Evolutionary conservation across 768 basidiomycete species (phyloP), one percentile per base, ranked within the genome.

Genomic region (Neoboletus brunneissimus): DNA sequence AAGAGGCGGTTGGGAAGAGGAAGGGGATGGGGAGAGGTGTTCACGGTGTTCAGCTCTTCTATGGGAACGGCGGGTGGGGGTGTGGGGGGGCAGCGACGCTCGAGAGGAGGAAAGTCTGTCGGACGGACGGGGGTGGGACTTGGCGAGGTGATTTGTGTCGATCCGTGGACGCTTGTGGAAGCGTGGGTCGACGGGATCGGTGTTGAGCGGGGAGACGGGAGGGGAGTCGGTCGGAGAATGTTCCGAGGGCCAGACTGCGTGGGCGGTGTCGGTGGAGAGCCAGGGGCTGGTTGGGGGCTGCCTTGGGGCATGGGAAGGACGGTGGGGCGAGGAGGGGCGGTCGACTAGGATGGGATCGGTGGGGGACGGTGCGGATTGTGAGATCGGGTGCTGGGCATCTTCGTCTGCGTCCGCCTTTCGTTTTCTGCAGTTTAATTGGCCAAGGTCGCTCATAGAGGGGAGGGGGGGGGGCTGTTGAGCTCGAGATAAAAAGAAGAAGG

Each of bases 331-430:
- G 55, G 63, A 62, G 51, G 72, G 61, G 44, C 67, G 62, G 64
- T 75, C 72, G 35, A 73, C 64, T 60, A 73, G 66, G 60, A 75
- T 76, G 51, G 69, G 68, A 57, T 77, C 68, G 47, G 67, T 9
- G 64, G 18, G 6, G 0, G 67, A 27, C 15, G 62, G 37, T 16
- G 65, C 34, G 44, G 77, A 72, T 31, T 69, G 69, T 31, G 58
- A 52, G 66, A 81, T 79, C 47, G 59, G 56, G 43, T 45, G 58
- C 29, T 63, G 62, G n/a, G 43, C 54, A 44, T 72, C 72, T 45
- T 79, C 77, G 55, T 87, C 84, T 29, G 67, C 52, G 68, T 81
- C 81, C 0, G 84, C 80, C 73, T 90, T 89, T 62, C 88, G 84
- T 72, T 89, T 89, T 67, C 84, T 79, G 67, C 78, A 77, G 78